These are phyloP conservation scores for Diaporthe sp. DNA, from an alignment of 2,329 filamentous ascomycete species.

Conservation along the genomic window DNA sequence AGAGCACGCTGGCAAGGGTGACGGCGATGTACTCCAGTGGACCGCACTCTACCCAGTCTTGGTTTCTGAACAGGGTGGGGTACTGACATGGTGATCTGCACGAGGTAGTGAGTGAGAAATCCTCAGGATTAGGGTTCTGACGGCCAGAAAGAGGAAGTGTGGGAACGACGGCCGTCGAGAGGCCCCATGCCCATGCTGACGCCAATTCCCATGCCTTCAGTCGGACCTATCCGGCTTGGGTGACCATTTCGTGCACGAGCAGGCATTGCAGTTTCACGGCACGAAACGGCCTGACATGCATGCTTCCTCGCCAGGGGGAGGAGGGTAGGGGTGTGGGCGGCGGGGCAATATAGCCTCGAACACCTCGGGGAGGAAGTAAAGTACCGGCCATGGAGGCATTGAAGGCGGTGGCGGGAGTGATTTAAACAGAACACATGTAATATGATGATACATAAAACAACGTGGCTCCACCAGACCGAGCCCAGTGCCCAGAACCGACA, in stretches of 20 bases:
- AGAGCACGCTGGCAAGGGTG: conserved; percentile 5
- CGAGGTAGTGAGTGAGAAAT: conserved; percentile 19
- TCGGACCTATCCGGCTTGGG: conserved; percentile 14
- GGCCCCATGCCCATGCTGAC: not conserved
- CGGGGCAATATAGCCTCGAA: conserved; percentile 25
- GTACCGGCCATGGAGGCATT: not conserved
- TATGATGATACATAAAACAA: conserved; percentile 49
- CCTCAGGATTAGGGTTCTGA: conserved; percentile 29
- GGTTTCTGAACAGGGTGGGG: conserved; percentile 12
- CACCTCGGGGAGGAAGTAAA: conserved; percentile 10
- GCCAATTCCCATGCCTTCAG: not conserved
- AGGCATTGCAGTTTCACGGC: conserved; percentile 17
- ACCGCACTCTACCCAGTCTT: not conserved
- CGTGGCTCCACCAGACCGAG: conserved; percentile 50
- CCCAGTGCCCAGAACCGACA: conserved; percentile 28
- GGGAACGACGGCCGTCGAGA: not conserved
- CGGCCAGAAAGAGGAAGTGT: conserved; percentile 4
- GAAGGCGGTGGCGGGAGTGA: conserved; percentile 35
- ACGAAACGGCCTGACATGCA: conserved; percentile 20
- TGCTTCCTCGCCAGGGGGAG: conserved; percentile 12
- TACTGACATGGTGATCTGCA: conserved; percentile 30
- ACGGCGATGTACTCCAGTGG: conserved; percentile 11
- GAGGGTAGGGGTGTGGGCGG: not conserved
- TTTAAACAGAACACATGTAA: conserved; percentile 41
- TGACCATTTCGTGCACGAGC: not conserved